Evolutionary conservation across 1,139 yeast genomes (phyloP), one percentile per base, ranked within the genome.

Genomic region (Debaryomyces sp.): DNA sequence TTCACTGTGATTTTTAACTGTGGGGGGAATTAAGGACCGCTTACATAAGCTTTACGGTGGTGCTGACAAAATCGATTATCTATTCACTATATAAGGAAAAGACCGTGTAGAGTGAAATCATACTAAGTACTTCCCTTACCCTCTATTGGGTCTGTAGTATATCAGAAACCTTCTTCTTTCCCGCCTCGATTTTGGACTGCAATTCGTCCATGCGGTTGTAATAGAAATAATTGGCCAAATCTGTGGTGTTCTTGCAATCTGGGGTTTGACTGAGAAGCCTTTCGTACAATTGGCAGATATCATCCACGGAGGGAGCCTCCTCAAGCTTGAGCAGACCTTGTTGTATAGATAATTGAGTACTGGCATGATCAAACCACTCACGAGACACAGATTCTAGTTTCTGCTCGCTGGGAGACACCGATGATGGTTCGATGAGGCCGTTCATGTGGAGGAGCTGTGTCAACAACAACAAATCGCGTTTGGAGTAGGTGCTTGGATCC

Each of bases 161-260:
- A 9, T 26, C 33, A 18, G 37, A 26, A 36, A 61, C 60, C 17
- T 54, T 50, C 5, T 43, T 26, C 39, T 54, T 58, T n/a, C 49
- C 45, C 5, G 36, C 32, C 2, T 49, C 53, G 5, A 61, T 54
- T 2, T 43, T 46, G 7, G 36, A 27, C 35, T 58, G 56, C 29
- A 62, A 47, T 39, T 61, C 62, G 9, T 54, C 57, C 5, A 62
- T 49, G 36, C 65, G 46, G 12, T 37, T 36, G 32, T 50, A 60
- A 51, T 61, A 61, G n/a, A 51, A 54, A 8, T 37, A 34, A 46
- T 62, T 59, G 22, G 66, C 66, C 50, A 62, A 52, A 17, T 58
- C 61, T 12, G 59, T 62, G 6, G 65, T 60, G 43, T 50, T 55
- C 7, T 35, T 38, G 21, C 58, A 58, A 10, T 54, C 46, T 15